Evolutionary conservation across 2,329 filamentous ascomycete species (phyloP).

Genomic region (Lachnellula hyalina): DNA sequence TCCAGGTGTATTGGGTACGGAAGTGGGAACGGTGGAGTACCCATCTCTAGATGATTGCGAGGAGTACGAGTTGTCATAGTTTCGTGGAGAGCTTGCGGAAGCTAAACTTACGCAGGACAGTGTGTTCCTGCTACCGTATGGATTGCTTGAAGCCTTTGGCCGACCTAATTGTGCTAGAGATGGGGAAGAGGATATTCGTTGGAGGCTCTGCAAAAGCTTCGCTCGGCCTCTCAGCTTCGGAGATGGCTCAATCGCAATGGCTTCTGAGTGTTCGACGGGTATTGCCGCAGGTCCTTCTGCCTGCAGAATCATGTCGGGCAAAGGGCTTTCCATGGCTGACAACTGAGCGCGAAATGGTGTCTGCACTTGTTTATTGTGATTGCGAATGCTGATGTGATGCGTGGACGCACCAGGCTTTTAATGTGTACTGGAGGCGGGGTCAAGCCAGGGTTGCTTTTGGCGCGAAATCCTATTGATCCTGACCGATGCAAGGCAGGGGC

Average conservation of each 20-base stretch:
- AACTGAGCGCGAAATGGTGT: not conserved
- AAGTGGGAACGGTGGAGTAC: slow-evolving; percentile 30
- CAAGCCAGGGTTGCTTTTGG: not conserved
- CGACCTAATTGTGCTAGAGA: slow-evolving; percentile 28
- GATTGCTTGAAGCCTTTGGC: slow-evolving; percentile 27
- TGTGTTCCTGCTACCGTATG: slow-evolving; percentile 26
- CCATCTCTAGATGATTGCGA: slow-evolving; percentile 21
- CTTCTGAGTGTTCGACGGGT: slow-evolving; percentile 23
- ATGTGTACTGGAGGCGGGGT: not conserved
- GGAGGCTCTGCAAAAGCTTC: slow-evolving; percentile 28
- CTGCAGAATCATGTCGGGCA: slow-evolving; percentile 20
- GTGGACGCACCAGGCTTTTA: not conserved
- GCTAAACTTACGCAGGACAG: slow-evolving; percentile 30
- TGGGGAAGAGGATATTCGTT: slow-evolving; percentile 33
- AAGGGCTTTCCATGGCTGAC: slow-evolving; percentile 18
- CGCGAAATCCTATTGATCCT: too few relatives aligned
- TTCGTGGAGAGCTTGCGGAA: slow-evolving; percentile 22
- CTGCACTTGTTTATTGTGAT: not conserved
- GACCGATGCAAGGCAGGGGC: too few relatives aligned
- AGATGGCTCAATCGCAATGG: slow-evolving; percentile 24
- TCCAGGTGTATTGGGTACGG: slow-evolving; percentile 24
- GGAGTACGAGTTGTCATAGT: slow-evolving; percentile 24
- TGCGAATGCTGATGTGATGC: not conserved
- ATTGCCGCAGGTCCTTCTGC: slow-evolving; percentile 8
- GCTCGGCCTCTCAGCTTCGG: slow-evolving; percentile 28